These are phyloP conservation scores for Yamadazyma kanchanaburiensis DNA, from an alignment of 1,139 yeast genomes.

Conservation along the genomic window DNA sequence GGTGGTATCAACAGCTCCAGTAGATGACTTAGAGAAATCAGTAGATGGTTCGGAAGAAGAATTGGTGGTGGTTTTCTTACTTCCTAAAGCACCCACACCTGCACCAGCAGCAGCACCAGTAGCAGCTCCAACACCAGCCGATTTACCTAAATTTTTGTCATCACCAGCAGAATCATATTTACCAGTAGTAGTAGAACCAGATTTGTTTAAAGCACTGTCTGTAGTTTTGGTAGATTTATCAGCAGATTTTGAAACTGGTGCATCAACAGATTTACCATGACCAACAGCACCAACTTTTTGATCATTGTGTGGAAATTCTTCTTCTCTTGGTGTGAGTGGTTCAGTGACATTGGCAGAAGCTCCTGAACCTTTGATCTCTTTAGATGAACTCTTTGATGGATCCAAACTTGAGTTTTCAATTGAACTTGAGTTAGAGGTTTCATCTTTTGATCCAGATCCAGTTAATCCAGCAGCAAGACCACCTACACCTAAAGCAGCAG, in stretches of 20 bases:
- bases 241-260: slow-evolving; percentile 4
- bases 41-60: slow-evolving; percentile 6
- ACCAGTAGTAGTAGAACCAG: slow-evolving; percentile 9
- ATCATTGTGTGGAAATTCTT: not conserved
- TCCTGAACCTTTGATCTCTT: slow-evolving; percentile 1
- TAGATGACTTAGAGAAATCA: slow-evolving; percentile 2
- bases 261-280: slow-evolving; percentile 2
- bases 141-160: not conserved
- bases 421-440: too few relatives aligned
- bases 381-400: not conserved
- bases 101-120: slow-evolving; percentile 2
- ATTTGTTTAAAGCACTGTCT: too few relatives aligned
- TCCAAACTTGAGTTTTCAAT: not conserved
- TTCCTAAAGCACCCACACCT: slow-evolving; percentile 6
- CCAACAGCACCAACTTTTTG: slow-evolving; percentile 3
- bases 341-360: slow-evolving; percentile 7
- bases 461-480: slow-evolving; percentile 1
- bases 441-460: not conserved
- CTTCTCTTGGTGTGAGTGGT: slow-evolving; percentile 5
- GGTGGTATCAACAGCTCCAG: slow-evolving; percentile 5
- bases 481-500: slow-evolving; percentile 3
- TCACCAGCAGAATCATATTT: slow-evolving; percentile 8
- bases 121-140: slow-evolving; percentile 2
- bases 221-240: not conserved
- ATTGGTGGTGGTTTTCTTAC: slow-evolving; percentile 1